A percentile compares a stretch with the other conserved stretches of the same genome.
These are phyloP conservation scores for Kurtzmaniella cleridarum DNA, from an alignment of 805 yeast species.

Conservation along the genomic window DNA sequence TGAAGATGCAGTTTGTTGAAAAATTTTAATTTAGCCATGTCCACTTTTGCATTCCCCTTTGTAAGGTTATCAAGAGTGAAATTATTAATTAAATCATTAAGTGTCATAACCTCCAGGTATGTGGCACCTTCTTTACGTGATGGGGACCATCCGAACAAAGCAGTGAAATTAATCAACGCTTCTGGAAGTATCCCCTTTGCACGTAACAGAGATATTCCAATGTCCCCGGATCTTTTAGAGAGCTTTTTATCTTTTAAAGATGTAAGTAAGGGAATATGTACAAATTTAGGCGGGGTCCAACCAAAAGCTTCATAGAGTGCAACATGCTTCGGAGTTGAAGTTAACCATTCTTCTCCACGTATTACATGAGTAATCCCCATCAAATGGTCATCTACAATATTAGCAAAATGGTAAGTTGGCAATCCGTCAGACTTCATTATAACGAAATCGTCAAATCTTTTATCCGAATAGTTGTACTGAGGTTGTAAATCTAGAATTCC, in stretches of 20 bases:
- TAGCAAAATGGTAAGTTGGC: conserved; percentile 97
- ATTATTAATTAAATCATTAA: conserved; percentile 45
- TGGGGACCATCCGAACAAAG: conserved; percentile 94
- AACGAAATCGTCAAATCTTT: conserved; percentile 85
- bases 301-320: conserved; percentile 82
- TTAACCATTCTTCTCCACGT: conserved; percentile 97
- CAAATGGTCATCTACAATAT: conserved; percentile 88
- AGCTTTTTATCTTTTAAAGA: conserved; percentile 68
- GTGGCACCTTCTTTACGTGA: conserved; percentile 48
- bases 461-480: conserved; percentile 63
- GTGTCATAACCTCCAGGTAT: conserved; percentile 45
- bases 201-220: conserved; percentile 57
- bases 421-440: conserved; percentile 87
- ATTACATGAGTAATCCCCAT: conserved; percentile 93
- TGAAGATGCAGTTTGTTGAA: conserved; percentile 72
- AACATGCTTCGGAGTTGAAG: conserved; percentile 92
- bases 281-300: conserved; percentile 75
- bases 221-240: conserved; percentile 82
- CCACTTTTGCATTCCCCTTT: conserved; percentile 91
- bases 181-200: conserved; percentile 73
- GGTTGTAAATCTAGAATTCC: conserved; percentile 76
- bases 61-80: conserved; percentile 75
- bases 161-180: conserved; percentile 81
- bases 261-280: conserved; percentile 89
- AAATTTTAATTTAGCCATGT: conserved; percentile 63